A percentile compares a stretch with the other conserved stretches of the same genome.
These are phyloP conservation scores for Cytospora chrysosperma DNA, from an alignment of 2,329 filamentous ascomycete species.

Conservation along the genomic window DNA sequence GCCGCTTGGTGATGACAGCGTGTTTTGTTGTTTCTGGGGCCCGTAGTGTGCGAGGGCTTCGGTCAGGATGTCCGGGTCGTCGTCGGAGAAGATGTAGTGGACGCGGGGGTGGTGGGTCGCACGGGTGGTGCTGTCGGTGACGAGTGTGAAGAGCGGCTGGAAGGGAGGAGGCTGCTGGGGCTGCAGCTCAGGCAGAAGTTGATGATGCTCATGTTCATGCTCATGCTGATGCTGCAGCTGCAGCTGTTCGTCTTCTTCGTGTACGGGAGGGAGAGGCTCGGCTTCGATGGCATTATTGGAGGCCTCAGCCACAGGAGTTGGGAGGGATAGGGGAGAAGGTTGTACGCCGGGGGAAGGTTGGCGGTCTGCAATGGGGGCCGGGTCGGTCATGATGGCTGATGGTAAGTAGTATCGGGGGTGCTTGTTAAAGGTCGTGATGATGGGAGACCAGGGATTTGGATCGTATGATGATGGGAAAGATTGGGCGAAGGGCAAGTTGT, in stretches of 20 bases:
- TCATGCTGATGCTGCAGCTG: constrained; percentile 24
- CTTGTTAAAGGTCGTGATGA: background rate
- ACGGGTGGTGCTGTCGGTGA: constrained; percentile 72
- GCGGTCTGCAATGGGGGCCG: constrained; percentile 5
- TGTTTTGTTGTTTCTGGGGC: constrained; percentile 20
- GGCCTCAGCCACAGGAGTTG: background rate
- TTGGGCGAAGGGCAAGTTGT: background rate
- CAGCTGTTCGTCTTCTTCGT: constrained; percentile 6
- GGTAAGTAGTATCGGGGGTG: background rate
- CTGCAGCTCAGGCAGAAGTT: constrained; percentile 6
- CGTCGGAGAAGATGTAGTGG: constrained; percentile 91
- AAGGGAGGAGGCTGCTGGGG: constrained; percentile 48
- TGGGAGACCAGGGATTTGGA: background rate
- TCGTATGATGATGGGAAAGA: background rate
- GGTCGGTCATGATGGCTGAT: constrained; percentile 17
- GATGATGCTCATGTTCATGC: too few species aligned
- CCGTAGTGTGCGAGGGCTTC: constrained; percentile 56
- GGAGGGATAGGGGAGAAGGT: background rate
- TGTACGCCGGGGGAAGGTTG: background rate
- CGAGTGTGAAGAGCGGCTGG: constrained; percentile 79
- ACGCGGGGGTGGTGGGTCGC: constrained; percentile 81
- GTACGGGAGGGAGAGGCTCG: constrained; percentile 3
- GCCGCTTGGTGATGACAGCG: constrained; percentile 28
- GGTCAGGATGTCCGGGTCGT: constrained; percentile 76
- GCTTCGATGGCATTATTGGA: background rate